These are phyloP conservation scores for Tylopilus vinaceipallidus DNA, from an alignment of 768 basidiomycete species.

Conservation along the genomic window DNA sequence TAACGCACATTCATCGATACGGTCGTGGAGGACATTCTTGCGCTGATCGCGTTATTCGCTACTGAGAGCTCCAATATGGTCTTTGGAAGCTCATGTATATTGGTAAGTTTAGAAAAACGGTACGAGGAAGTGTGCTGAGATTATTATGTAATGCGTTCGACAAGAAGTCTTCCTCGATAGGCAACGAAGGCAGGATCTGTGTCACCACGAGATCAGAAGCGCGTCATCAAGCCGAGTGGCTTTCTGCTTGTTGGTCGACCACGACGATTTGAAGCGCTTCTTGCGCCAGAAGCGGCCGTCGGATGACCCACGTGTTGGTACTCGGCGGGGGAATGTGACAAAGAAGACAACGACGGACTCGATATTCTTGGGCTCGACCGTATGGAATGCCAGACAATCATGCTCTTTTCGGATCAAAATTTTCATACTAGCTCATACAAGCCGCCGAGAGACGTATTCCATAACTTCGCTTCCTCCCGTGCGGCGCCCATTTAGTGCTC, in stretches of 20 bases:
- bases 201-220: conserved; percentile 77
- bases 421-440: no score
- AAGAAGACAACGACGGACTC: conserved; percentile 45
- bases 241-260: conserved; percentile 90
- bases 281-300: conserved; percentile 72
- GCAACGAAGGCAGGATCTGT: conserved; percentile 63
- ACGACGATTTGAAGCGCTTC: conserved; percentile 91
- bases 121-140: no score
- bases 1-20: conserved; percentile 88
- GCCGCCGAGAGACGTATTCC: no score
- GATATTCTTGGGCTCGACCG: conserved; percentile 59
- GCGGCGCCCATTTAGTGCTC: no score
- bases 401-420: no score
- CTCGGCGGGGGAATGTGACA: conserved; percentile 2
- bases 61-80: no score
- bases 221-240: conserved; percentile 90
- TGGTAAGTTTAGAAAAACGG: no score
- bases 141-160: conserved; percentile 80
- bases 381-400: no score
- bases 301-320: conserved; percentile 37
- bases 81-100: no score
- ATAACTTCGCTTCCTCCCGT: no score
- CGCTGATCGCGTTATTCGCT: conserved; percentile 93
- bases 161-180: conserved; percentile 76
- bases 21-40: conserved; percentile 99